These are phyloP conservation scores for Phytophthora pseudosyringae DNA, from an alignment of 352 stramenopile species.

Conservation along the genomic window DNA sequence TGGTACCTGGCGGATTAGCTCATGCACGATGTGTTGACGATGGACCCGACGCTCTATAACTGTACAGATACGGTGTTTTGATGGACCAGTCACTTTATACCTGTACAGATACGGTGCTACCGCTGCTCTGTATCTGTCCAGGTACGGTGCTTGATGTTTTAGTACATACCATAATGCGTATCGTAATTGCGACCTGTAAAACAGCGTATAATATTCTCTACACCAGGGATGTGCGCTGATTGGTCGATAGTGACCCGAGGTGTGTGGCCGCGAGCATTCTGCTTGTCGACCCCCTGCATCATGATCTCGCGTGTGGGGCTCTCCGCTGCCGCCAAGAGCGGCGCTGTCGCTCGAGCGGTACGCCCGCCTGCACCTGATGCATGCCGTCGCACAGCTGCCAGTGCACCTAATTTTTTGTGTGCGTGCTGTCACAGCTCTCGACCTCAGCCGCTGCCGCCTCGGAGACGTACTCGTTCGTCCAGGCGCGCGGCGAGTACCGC, in stretches of 20 bases:
- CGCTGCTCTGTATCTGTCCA: too few relatives aligned
- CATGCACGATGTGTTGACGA: too few relatives aligned
- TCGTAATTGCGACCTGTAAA: not conserved
- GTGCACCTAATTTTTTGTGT: conserved; percentile 2
- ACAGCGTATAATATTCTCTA: not conserved
- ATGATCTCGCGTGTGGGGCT: conserved; percentile 47
- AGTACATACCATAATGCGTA: too few relatives aligned
- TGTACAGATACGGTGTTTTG: too few relatives aligned
- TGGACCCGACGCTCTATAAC: too few relatives aligned
- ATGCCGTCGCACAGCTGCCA: not conserved
- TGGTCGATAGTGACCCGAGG: not conserved
- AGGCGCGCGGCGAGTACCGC: conserved; percentile 72
- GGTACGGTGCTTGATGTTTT: too few relatives aligned
- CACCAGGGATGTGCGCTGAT: not conserved
- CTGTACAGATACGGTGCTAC: too few relatives aligned
- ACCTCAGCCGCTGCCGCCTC: conserved; percentile 32
- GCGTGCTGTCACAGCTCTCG: conserved; percentile 44
- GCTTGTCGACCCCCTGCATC: conserved; percentile 22
- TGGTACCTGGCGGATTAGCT: too few relatives aligned
- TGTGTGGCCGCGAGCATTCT: conserved; percentile 37
- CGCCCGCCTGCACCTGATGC: conserved; percentile 2
- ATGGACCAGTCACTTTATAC: too few relatives aligned
- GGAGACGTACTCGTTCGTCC: conserved; percentile 77
- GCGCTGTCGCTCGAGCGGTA: conserved; percentile 41
- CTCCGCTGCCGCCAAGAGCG: conserved; percentile 32